phyloP scores from a whole-genome alignment of 176 grass and related monocot species.

The Cenchrus purpureus region DNA sequence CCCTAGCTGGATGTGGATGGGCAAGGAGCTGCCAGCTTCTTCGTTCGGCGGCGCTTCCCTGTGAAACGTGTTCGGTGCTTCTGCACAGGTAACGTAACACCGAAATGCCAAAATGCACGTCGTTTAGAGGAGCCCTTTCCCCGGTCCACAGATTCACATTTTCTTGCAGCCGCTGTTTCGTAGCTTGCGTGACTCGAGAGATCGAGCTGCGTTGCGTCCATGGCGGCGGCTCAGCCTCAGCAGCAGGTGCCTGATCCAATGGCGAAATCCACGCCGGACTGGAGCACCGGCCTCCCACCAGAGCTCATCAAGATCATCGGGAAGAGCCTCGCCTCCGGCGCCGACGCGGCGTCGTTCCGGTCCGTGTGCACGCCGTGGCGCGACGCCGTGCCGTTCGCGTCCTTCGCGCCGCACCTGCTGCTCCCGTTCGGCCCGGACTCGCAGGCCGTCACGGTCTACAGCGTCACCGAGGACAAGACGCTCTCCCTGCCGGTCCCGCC shows the following conservation, averaged over 20 bases:
- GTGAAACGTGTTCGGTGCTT: not conserved
- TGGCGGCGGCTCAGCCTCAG: not conserved
- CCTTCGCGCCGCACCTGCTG: not conserved
- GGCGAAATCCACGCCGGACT: not conserved
- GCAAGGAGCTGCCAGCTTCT: not conserved
- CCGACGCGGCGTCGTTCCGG: slow-evolving; percentile 12
- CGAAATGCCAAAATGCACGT: not conserved
- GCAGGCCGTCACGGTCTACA: not conserved
- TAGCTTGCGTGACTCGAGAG: not conserved
- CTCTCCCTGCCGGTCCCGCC: not conserved
- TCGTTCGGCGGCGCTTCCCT: not conserved
- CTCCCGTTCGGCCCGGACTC: not conserved
- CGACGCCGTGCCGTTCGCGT: not conserved
- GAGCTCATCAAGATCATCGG: not conserved
- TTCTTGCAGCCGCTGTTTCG: not conserved
- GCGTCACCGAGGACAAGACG: not conserved
- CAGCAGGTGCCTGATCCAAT: not conserved
- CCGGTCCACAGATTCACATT: not conserved
- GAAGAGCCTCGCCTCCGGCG: not conserved
- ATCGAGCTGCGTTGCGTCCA: not conserved
- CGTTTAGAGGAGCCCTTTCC: not conserved
- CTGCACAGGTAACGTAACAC: not conserved
- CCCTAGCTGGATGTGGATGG: too few species aligned
- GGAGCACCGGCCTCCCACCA: not conserved
- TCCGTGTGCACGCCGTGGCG: slow-evolving; percentile 2